A percentile compares a stretch with the other conserved stretches of the same genome.
Evolutionary conservation across 2,329 filamentous ascomycete species (phyloP).

Genomic region (Ascochyta rabiei): DNA sequence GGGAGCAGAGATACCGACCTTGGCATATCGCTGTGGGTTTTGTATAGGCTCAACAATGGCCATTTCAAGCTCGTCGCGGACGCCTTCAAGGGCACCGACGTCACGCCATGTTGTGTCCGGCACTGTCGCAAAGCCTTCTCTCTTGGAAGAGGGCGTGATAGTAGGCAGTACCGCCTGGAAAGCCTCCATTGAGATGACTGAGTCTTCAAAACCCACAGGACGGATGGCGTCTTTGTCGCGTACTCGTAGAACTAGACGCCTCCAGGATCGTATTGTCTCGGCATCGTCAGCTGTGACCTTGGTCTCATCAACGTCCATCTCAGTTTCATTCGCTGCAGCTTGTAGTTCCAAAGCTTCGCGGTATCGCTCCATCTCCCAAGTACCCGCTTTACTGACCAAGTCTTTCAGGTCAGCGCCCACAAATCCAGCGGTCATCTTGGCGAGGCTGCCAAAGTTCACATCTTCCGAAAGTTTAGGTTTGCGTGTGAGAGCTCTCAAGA

Average conservation of each 20-base stretch:
- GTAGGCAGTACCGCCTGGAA: constrained; percentile 77
- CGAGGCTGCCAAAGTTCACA: constrained; percentile 75
- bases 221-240: constrained; percentile 55
- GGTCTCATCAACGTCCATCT: constrained; percentile 60
- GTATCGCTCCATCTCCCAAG: constrained; percentile 67
- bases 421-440: constrained; percentile 87
- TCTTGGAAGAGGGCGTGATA: constrained; percentile 80
- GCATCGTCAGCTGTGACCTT: constrained; percentile 19
- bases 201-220: constrained; percentile 60
- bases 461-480: constrained; percentile 69
- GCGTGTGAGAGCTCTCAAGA: constrained; percentile 74
- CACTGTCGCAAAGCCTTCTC: constrained; percentile 93
- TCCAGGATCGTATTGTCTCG: constrained; percentile 37
- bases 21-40: constrained; percentile 75
- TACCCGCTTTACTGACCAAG: constrained; percentile 68
- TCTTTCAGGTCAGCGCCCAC: constrained; percentile 88
- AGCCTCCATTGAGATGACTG: constrained; percentile 67
- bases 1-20: constrained; percentile 78
- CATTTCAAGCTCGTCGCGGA: constrained; percentile 80
- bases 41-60: constrained; percentile 92
- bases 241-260: constrained; percentile 59
- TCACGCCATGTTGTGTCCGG: constrained; percentile 93
- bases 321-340: constrained; percentile 40
- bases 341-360: constrained; percentile 58
- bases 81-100: constrained; percentile 81